Base-by-base conservation (phyloP, 495 filamentous ascomycete species). In the Penicilliopsis zonata region DNA sequence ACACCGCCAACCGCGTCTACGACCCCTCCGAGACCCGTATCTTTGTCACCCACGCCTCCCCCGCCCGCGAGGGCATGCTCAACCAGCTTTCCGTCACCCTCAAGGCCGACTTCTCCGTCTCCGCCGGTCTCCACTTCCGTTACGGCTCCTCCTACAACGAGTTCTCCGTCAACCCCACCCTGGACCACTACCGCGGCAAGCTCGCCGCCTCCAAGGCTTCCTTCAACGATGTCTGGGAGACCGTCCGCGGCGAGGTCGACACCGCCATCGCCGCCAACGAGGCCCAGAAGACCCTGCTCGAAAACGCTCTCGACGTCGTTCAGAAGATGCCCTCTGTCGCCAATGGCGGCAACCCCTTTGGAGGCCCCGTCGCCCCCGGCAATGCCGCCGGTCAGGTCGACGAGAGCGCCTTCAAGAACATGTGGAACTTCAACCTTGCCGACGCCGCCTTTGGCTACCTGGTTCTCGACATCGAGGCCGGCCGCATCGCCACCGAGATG, bases 391-490 rank as follows among this genome's bases (percentile, higher is more conserved):
- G 90, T 13, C 85, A 92, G 44, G 85, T 99, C 13, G 90, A 99
- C 46, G 90, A 99, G 61, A 94, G 87, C 41, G 90, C 90, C 0
- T 99, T 99, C 67, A 99, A 99, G 67, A 99, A 99, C 47, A 96
- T 96, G 92, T 99, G 90, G 90, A 99, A 99, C 60, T 99, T 99
- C 63, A 99, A 99, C 53, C 59, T 99, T 30, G 90, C 90, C 13
- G 90, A 99, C 61, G 90, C 90, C 21, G 92, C 90, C 9, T 99
- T 94, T 52, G 90, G 90, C 28, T 96, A 81, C 67, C 65, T 99
- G 31, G 86, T 96, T 10, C 61, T 99, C 36, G 90, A 99, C 44
- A 74, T 99, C 27, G 87, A 96, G 48, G 78, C 77, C 47, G 90
- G 90, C 14, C 70, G 92, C 25, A 99, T 99, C 43, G 90, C 86